Conservation (phyloP, 768 basidiomycete genomes). For the Tulasnella sp. region DNA sequence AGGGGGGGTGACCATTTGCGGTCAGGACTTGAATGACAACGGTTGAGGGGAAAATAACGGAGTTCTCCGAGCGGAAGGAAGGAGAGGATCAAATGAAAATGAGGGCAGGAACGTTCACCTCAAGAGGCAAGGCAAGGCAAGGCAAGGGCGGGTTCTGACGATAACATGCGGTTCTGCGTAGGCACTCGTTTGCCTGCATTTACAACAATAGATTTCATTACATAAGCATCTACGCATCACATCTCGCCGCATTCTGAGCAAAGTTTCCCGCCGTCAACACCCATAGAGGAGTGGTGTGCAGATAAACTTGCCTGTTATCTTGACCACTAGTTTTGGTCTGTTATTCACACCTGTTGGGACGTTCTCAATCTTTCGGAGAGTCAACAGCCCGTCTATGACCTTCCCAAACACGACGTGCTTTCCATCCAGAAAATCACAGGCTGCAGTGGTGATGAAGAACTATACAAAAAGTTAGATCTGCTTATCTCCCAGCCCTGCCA, state of each 20-base stretch:
- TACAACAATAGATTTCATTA: too few species aligned
- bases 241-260: constrained; percentile 25
- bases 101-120: too few species aligned
- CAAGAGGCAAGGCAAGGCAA: too few species aligned
- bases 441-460: constrained; percentile 95
- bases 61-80: neutral
- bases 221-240: too few species aligned
- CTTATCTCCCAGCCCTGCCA: neutral
- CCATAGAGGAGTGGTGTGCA: neutral
- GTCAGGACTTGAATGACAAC: neutral
- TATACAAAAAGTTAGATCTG: constrained; percentile 24
- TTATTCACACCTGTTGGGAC: constrained; percentile 87
- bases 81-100: neutral
- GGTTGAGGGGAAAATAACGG: neutral
- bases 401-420: constrained; percentile 90
- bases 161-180: too few species aligned
- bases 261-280: neutral
- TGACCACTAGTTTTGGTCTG: constrained; percentile 75
- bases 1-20: constrained; percentile 3
- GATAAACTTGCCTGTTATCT: constrained; percentile 69
- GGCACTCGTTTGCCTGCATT: too few species aligned
- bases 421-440: constrained; percentile 90
- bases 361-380: constrained; percentile 90
- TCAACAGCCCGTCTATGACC: constrained; percentile 88
- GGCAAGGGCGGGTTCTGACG: too few species aligned